These are phyloP conservation scores for Alternaria sp. DNA, from an alignment of 2,329 filamentous ascomycete genomes.

Conservation along the genomic window DNA sequence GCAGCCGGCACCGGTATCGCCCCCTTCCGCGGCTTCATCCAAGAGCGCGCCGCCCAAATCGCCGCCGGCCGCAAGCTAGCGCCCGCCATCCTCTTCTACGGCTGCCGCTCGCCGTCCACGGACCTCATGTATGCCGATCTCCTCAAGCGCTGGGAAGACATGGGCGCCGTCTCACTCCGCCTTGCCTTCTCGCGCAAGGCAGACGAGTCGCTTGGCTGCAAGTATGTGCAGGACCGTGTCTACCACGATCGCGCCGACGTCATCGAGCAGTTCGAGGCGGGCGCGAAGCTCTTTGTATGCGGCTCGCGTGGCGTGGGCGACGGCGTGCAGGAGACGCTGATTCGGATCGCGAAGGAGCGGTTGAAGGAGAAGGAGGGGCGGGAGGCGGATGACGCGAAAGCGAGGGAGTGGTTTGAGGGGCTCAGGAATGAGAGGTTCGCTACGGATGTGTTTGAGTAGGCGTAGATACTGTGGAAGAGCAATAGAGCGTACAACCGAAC, in stretches of 20 bases:
- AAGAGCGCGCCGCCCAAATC: conserved; percentile 50
- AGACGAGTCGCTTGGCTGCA: conserved; percentile 55
- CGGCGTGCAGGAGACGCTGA: conserved; percentile 50
- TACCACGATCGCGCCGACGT: conserved; percentile 56
- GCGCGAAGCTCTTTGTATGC: conserved; percentile 69
- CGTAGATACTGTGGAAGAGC: background rate
- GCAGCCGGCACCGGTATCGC: conserved; percentile 51
- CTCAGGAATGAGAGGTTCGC: conserved; percentile 52
- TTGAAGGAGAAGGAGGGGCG: conserved; percentile 48
- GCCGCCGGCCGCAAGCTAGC: conserved; percentile 61
- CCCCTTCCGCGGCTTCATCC: conserved; percentile 53
- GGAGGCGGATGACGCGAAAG: conserved; percentile 48
- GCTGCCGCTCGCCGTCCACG: conserved; percentile 61
- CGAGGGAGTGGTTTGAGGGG: conserved; percentile 54
- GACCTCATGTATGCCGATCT: conserved; percentile 68
- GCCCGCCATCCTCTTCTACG: conserved; percentile 69
- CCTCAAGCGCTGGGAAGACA: conserved; percentile 63
- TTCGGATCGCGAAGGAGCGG: conserved; percentile 53
- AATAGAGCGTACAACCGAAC: background rate
- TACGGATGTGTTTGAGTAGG: conserved; percentile 10
- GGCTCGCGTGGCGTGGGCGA: conserved; percentile 60
- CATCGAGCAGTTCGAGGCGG: conserved; percentile 53
- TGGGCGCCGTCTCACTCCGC: conserved; percentile 66
- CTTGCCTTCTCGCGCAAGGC: conserved; percentile 63
- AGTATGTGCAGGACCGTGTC: conserved; percentile 61